Evolutionary conservation across 2,329 filamentous ascomycete species (phyloP).

Genomic region (Neurospora sp.): DNA sequence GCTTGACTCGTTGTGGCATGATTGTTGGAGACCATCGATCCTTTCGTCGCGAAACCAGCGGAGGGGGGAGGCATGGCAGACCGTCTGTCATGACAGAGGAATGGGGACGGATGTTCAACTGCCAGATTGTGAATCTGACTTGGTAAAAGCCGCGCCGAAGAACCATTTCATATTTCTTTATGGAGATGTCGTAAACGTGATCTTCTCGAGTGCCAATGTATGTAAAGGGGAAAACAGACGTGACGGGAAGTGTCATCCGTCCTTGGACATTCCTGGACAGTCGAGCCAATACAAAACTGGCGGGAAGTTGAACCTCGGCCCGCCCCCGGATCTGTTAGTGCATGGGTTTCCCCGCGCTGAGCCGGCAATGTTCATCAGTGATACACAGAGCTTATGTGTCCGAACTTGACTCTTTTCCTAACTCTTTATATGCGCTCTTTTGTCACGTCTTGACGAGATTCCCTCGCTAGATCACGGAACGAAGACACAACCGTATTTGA

Average conservation of each 20-base stretch:
- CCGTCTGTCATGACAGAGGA: not conserved
- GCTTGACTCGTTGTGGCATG: not conserved
- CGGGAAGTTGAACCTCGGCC: not conserved
- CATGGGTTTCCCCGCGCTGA: not conserved
- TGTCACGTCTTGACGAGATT: not conserved
- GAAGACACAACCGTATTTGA: not conserved
- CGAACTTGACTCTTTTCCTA: not conserved
- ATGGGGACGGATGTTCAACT: not conserved
- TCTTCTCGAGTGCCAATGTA: not conserved
- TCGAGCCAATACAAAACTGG: not conserved
- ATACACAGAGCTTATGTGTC: not conserved
- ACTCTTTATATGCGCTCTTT: not conserved
- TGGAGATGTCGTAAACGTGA: not conserved
- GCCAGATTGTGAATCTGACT: not conserved
- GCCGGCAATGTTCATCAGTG: not conserved
- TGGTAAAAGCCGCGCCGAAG: not conserved
- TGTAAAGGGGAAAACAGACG: not conserved
- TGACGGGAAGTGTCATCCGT: not conserved
- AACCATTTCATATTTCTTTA: not conserved
- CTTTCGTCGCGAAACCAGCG: not conserved
- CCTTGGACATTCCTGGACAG: not conserved
- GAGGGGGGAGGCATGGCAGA: not conserved
- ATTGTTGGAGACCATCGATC: not conserved
- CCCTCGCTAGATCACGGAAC: not conserved
- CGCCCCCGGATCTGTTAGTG: not conserved